Evolutionary conservation across 768 basidiomycete species (phyloP).

Genomic region (Krasilnikovozyma curviuscula): DNA sequence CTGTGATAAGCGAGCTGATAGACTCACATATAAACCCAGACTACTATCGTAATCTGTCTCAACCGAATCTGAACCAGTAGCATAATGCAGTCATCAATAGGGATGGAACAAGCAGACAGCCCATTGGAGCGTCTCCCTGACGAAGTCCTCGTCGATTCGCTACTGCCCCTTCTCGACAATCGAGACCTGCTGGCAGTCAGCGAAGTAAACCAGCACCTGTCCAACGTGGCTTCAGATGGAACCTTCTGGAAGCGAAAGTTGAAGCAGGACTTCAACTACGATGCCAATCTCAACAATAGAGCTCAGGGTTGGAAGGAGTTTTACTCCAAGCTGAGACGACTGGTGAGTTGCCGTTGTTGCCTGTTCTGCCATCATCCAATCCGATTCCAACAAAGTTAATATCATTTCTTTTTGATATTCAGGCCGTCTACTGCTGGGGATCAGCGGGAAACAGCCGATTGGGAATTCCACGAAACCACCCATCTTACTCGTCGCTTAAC

Average conservation of each 20-base stretch:
- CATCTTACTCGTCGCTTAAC: constrained; percentile 16
- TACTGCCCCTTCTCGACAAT: constrained; percentile 34
- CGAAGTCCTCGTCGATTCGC: constrained; percentile 57
- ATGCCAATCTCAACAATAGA: constrained; percentile 49
- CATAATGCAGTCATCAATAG: too few species aligned
- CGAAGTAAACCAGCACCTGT: constrained; percentile 46
- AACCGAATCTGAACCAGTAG: too few species aligned
- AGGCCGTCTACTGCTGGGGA: constrained; percentile 35
- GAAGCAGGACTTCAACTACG: constrained; percentile 56
- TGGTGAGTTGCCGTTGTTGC: too few species aligned
- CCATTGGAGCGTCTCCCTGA: too few species aligned
- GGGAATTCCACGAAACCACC: constrained; percentile 32
- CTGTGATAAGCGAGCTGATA: too few species aligned
- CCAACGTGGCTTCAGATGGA: constrained; percentile 44
- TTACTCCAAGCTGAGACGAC: constrained; percentile 42
- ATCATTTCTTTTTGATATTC: constrained; percentile 1
- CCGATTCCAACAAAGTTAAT: constrained; percentile 9
- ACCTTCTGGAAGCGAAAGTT: constrained; percentile 60
- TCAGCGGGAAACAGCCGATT: constrained; percentile 44
- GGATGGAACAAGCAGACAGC: too few species aligned
- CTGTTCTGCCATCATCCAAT: too few species aligned
- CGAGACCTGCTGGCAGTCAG: constrained; percentile 41
- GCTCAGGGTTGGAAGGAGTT: constrained; percentile 61
- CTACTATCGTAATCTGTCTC: too few species aligned
- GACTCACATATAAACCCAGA: too few species aligned